Conservation (phyloP, 2,329 filamentous ascomycete genomes). For the Neopestalotiopsis rosae region DNA sequence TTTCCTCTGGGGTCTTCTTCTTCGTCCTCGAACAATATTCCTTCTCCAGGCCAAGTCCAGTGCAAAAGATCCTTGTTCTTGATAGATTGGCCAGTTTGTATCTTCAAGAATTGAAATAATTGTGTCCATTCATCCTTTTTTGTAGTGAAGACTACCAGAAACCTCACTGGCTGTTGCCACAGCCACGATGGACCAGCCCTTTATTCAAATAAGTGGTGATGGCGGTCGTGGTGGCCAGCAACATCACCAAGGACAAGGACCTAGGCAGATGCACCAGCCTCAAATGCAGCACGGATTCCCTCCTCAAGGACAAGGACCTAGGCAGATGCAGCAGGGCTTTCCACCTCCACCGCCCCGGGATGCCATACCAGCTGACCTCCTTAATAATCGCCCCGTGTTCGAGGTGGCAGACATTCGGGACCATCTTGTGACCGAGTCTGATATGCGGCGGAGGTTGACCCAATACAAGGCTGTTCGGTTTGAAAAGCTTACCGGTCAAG, state of each 20-base stretch:
- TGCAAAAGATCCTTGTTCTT: no score
- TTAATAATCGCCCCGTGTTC: not conserved
- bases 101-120: not conserved
- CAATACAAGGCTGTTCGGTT: slow-evolving; percentile 47
- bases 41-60: no score
- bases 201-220: not conserved
- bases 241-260: not conserved
- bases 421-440: slow-evolving; percentile 41
- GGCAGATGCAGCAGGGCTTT: not conserved
- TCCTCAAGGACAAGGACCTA: not conserved
- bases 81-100: not conserved
- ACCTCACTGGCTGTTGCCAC: not conserved
- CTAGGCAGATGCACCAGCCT: not conserved
- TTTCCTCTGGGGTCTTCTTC: not conserved
- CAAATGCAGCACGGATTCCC: slow-evolving; percentile 6
- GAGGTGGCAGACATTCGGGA: slow-evolving; percentile 43
- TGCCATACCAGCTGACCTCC: slow-evolving; percentile 9
- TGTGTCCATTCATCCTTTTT: not conserved
- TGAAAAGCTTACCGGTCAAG: slow-evolving; percentile 41
- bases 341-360: slow-evolving; percentile 9
- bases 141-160: not conserved
- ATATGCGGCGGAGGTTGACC: slow-evolving; percentile 45
- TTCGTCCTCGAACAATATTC: not conserved
- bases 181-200: not conserved
- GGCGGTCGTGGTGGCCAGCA: not conserved